Conservation (phyloP, 78 protist genomes). For the Diacronema lutheri region DNA sequence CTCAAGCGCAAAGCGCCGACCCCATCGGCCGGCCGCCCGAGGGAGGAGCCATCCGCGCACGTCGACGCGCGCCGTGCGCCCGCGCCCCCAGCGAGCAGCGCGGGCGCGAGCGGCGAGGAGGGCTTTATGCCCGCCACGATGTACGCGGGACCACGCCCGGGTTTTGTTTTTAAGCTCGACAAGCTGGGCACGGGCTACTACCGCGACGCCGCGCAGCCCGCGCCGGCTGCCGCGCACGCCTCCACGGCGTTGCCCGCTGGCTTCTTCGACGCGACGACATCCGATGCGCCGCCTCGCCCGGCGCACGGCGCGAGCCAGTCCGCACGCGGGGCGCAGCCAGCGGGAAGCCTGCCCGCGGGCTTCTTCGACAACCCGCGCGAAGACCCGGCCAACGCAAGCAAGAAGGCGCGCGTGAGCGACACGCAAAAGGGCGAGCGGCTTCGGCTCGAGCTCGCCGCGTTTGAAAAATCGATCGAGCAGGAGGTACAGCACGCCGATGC, state of each 20-base stretch:
- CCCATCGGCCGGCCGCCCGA: too few species aligned
- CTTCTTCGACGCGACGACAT: not conserved
- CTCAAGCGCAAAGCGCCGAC: too few species aligned
- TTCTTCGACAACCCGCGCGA: conserved; percentile 1
- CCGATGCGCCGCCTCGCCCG: not conserved
- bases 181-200: not conserved
- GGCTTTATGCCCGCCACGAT: not conserved
- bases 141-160: not conserved
- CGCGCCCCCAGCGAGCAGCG: too few species aligned
- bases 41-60: too few species aligned
- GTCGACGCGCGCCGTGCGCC: too few species aligned
- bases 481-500: not conserved
- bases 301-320: too few species aligned
- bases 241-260: not conserved
- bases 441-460: not conserved
- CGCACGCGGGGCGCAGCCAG: too few species aligned
- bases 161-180: not conserved
- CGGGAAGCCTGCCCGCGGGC: not conserved
- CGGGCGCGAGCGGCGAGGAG: too few species aligned
- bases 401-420: not conserved
- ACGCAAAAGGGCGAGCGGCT: not conserved
- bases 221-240: not conserved
- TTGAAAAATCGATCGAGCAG: not conserved
- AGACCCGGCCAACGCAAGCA: not conserved
- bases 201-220: not conserved